phyloP scores from a whole-genome alignment of 176 grass and related monocot species.

The Carex kokanica region DNA sequence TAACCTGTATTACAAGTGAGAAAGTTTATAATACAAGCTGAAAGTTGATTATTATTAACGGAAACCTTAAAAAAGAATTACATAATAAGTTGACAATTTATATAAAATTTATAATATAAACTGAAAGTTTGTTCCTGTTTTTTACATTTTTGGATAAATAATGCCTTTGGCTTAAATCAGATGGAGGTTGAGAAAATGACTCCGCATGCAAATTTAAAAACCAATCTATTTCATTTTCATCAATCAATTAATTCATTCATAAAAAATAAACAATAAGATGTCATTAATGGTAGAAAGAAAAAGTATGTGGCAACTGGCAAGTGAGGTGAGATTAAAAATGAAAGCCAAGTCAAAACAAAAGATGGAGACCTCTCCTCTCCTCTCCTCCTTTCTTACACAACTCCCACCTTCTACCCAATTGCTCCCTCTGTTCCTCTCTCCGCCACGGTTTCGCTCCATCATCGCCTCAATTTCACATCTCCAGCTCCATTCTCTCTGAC shows the following conservation, averaged over 20 bases:
- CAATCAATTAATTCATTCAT: not conserved
- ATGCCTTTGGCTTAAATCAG: not conserved
- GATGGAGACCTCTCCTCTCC: not conserved
- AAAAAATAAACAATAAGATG: not conserved
- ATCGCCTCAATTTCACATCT: not conserved
- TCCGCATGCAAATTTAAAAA: not conserved
- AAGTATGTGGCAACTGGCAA: not conserved
- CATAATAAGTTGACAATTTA: too few species aligned
- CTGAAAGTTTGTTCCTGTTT: not conserved
- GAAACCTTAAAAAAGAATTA: too few species aligned
- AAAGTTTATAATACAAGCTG: too few species aligned
- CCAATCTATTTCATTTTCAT: not conserved
- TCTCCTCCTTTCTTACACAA: not conserved
- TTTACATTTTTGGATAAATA: too few species aligned
- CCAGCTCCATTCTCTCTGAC: not conserved
- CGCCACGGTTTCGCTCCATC: not conserved
- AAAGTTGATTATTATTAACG: too few species aligned
- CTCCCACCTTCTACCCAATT: not conserved
- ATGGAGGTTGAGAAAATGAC: not conserved
- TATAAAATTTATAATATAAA: too few species aligned
- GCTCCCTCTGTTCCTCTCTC: not conserved
- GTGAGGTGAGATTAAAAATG: not conserved
- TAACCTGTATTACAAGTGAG: too few species aligned
- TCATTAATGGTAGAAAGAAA: not conserved
- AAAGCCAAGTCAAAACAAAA: constrained; percentile 19